Evolutionary conservation across 1,284 basidiomycete genomes (phyloP).

Genomic region (Apiotrichum akiyoshidainum): DNA sequence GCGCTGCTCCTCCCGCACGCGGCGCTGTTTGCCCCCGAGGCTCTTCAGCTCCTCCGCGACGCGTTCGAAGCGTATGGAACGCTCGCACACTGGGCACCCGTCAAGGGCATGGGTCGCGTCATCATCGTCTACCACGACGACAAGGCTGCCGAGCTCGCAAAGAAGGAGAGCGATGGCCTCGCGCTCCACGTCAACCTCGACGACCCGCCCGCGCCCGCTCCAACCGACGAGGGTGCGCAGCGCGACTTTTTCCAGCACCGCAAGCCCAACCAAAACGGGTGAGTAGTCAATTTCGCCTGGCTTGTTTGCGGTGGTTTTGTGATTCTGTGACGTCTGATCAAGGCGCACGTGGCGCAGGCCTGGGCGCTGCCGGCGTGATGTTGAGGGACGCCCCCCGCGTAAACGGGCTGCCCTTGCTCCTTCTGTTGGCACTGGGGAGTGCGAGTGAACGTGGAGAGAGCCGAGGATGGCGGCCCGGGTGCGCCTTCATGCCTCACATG

Average conservation of each 20-base stretch:
- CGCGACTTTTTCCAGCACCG: slow-evolving; percentile 15
- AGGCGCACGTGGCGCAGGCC: no score
- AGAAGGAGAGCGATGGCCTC: slow-evolving; percentile 43
- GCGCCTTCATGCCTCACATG: no score
- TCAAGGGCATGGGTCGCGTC: slow-evolving; percentile 73
- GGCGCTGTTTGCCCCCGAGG: slow-evolving; percentile 64
- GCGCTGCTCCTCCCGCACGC: slow-evolving; percentile 64
- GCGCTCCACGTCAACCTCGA: slow-evolving; percentile 25
- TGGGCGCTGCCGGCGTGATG: no score
- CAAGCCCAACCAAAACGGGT: slow-evolving; percentile 13
- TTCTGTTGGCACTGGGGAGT: no score
- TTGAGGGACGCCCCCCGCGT: no score
- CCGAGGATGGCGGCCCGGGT: no score
- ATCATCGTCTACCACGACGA: slow-evolving; percentile 71
- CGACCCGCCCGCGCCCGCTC: neutral
- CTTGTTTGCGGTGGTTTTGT: no score
- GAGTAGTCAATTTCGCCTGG: neutral
- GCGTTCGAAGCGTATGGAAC: slow-evolving; percentile 71
- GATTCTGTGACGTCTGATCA: no score
- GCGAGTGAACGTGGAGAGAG: no score
- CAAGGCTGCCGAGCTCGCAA: slow-evolving; percentile 43
- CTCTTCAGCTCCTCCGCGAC: slow-evolving; percentile 63
- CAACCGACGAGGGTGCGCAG: neutral
- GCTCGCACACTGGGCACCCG: slow-evolving; percentile 79
- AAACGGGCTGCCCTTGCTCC: no score